A percentile compares a stretch with the other conserved stretches of the same genome.
These are phyloP conservation scores for Cladosporium oxysporum DNA, from an alignment of 2,329 filamentous ascomycete genomes.

Conservation along the genomic window DNA sequence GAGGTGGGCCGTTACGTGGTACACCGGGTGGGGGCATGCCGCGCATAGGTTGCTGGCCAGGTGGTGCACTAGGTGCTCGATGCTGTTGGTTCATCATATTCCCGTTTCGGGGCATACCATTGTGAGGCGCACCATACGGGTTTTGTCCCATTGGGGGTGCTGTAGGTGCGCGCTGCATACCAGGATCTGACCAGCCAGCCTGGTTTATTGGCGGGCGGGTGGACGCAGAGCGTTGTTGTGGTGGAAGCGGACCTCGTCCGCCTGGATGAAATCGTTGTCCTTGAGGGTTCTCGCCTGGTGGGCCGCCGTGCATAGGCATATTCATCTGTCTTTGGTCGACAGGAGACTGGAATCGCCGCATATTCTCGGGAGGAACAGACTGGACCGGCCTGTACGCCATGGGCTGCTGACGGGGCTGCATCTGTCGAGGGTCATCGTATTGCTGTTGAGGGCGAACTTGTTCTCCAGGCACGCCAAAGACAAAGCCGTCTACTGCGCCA, in stretches of 20 bases:
- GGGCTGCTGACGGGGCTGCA: constrained; percentile 21
- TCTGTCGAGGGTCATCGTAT: constrained; percentile 13
- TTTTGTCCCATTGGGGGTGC: constrained; percentile 14
- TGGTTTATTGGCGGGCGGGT: constrained; percentile 21
- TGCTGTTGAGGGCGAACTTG: constrained; percentile 14
- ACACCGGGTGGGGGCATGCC: constrained; percentile 34
- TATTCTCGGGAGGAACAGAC: constrained; percentile 17
- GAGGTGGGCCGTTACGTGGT: constrained; percentile 27
- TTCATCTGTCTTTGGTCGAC: constrained; percentile 1
- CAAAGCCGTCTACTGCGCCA: constrained; percentile 20
- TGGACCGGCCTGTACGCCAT: constrained; percentile 18
- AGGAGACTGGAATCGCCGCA: constrained; percentile 1
- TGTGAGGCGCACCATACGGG: background rate
- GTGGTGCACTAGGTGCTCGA: constrained; percentile 29
- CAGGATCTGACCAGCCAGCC: constrained; percentile 31
- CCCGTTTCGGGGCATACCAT: background rate
- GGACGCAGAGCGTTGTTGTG: constrained; percentile 14
- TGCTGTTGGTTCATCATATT: constrained; percentile 11
- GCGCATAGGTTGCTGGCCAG: constrained; percentile 25
- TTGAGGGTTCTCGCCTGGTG: constrained; percentile 25
- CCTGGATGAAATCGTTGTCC: constrained; percentile 5
- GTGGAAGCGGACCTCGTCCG: constrained; percentile 13
- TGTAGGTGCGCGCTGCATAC: constrained; percentile 22
- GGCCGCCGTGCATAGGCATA: constrained; percentile 30
- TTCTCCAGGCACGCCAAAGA: constrained; percentile 24